Conservation (phyloP, 2,329 filamentous ascomycete genomes). For the Ophiocordyceps camponoti-floridani region DNA sequence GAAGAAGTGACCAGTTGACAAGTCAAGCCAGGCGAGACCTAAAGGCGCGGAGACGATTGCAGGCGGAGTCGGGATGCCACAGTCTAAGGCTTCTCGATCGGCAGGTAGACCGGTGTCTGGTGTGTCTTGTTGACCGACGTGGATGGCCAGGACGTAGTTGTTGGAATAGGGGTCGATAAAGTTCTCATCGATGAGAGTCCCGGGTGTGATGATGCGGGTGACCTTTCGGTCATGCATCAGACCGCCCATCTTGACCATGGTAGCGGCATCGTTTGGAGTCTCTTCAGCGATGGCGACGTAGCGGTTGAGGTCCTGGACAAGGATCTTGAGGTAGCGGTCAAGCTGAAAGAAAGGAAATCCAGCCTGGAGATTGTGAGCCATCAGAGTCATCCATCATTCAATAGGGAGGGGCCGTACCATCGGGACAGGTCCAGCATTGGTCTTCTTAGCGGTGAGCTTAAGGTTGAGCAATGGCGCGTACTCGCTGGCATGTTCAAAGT, state of each 20-base stretch:
- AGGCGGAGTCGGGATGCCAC: slow-evolving; percentile 2
- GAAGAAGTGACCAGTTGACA: slow-evolving; percentile 88
- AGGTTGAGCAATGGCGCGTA: slow-evolving; percentile 72
- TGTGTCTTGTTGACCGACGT: slow-evolving; percentile 22
- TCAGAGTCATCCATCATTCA: background rate
- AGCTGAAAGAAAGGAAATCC: slow-evolving; percentile 90
- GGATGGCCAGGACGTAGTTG: slow-evolving; percentile 77
- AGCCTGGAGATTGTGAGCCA: slow-evolving; percentile 32
- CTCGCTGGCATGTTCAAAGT: slow-evolving; percentile 89
- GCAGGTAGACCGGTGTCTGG: background rate
- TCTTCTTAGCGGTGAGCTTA: slow-evolving; percentile 69
- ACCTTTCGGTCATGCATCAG: slow-evolving; percentile 74
- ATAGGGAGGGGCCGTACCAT: slow-evolving; percentile 43
- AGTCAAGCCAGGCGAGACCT: slow-evolving; percentile 82
- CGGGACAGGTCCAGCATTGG: slow-evolving; percentile 58
- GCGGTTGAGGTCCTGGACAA: slow-evolving; percentile 79
- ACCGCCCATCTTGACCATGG: slow-evolving; percentile 57
- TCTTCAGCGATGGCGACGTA: slow-evolving; percentile 93
- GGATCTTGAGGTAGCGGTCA: slow-evolving; percentile 77
- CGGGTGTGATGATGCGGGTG: slow-evolving; percentile 76
- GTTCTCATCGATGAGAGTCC: slow-evolving; percentile 90
- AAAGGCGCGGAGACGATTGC: slow-evolving; percentile 19
- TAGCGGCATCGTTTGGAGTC: slow-evolving; percentile 55
- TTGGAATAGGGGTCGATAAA: slow-evolving; percentile 91
- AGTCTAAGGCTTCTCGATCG: background rate